Base-by-base conservation (phyloP, 495 filamentous ascomycete species). In the Neurospora sp. region DNA sequence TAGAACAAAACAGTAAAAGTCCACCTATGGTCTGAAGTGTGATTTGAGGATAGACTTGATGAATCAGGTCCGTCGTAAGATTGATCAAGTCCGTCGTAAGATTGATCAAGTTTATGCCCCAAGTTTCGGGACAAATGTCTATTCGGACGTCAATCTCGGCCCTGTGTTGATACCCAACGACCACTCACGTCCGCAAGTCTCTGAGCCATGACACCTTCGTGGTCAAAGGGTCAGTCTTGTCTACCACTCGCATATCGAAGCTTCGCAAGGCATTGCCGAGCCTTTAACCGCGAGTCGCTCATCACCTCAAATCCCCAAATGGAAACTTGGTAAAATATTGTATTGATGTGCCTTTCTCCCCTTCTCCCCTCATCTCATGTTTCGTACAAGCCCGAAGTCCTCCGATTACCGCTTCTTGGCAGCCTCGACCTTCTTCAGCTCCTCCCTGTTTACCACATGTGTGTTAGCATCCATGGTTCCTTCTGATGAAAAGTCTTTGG, bases 341-440 rank as follows among this genome's bases (percentile, higher is more conserved):
- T 71, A 45, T 35, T 38, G 44, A 59, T 38, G 35, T 8, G 8
- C 16, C 39, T 27, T 1, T 41, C 68, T 16, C 1, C 7, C 31
- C 68, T 39, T 16, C 27, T 22, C 20, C 1, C 45, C 20, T 47
- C n/a, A 47, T 47, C 2, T 22, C 44, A 37, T 37, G 3, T 47
- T 47, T 4, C 8, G 3, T 61, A 2, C 38, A 59, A 71, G 70
- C 31, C 20, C 16, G n/a, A 39, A 8, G 31, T 18, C 12, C 0
- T 12, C 10, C n/a, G 18, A 75, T 81, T 73, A 86, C 80, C 85
- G 82, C 78, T 85, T 84, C 84, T 89, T 91, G 72, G 86, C 85
- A 41, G 89, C 86, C 77, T 94, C 92, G 77, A 97, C 94, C 84
- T 97, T 98, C 87, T 96, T 97, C 71, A 97, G 80, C 81, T 99